A percentile compares a stretch with the other conserved stretches of the same genome.
Conservation (phyloP, 2,329 filamentous ascomycete genomes). For the Phaeoacremonium minimum region DNA sequence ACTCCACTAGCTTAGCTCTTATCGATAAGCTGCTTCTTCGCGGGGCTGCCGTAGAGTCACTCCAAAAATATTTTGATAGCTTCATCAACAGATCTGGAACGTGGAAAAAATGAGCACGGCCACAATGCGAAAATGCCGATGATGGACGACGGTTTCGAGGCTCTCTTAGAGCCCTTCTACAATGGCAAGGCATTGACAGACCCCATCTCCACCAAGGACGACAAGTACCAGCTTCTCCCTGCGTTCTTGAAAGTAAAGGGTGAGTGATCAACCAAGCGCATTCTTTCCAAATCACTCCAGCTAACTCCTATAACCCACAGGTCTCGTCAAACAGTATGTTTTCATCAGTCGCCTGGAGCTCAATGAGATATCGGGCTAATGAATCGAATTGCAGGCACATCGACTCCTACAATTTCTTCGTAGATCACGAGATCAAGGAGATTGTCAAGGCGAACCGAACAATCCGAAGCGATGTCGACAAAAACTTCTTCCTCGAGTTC, state of each 20-base stretch:
- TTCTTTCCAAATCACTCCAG: background rate
- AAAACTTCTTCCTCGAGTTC: slow-evolving; percentile 88
- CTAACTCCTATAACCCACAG: slow-evolving; percentile 21
- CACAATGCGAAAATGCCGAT: slow-evolving; percentile 44
- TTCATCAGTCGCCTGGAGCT: no score
- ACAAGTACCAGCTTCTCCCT: slow-evolving; percentile 95
- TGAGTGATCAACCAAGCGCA: slow-evolving; percentile 20
- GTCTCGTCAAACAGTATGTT: slow-evolving; percentile 89
- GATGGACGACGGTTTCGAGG: slow-evolving; percentile 61
- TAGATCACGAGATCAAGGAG: slow-evolving; percentile 93
- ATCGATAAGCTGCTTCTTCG: no score
- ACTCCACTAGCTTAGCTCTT: no score
- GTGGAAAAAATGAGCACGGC: no score
- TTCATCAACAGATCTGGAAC: no score
- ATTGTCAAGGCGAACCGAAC: slow-evolving; percentile 89
- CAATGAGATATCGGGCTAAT: no score
- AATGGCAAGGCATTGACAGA: slow-evolving; percentile 65
- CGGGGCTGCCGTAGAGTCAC: no score
- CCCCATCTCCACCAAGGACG: slow-evolving; percentile 61
- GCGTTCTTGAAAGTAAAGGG: slow-evolving; percentile 98
- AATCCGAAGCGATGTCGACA: slow-evolving; percentile 88
- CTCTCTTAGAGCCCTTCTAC: slow-evolving; percentile 63
- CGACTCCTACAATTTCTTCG: slow-evolving; percentile 98
- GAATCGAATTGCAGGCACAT: no score
- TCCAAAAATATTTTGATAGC: no score